Percentiles rank a stretch among this genome's conserved stretches.
phyloP scores from a whole-genome alignment of 306 rosid species.

The Casuarina glauca region DNA sequence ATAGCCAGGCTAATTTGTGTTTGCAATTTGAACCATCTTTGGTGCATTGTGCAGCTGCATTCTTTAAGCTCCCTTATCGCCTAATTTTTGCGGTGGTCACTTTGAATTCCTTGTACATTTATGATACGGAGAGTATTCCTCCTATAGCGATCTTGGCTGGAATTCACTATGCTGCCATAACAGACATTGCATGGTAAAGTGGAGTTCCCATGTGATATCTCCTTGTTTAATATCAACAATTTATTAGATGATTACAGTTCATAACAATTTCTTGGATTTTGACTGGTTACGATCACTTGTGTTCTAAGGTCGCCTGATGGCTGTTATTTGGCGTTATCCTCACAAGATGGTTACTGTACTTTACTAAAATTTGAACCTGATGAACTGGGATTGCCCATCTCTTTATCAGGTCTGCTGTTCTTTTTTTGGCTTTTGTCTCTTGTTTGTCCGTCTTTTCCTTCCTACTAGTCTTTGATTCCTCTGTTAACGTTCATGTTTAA shows the following conservation, averaged over 20 bases:
- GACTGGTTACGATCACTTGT: constrained; percentile 31
- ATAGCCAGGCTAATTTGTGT: constrained; percentile 9
- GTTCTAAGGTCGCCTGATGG: constrained; percentile 80
- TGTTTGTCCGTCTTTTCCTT: constrained; percentile 4
- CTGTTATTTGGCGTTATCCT: constrained; percentile 74
- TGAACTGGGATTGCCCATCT: constrained; percentile 74
- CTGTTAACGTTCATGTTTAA: constrained; percentile 11
- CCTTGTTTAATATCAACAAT: constrained; percentile 24
- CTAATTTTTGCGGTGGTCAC: constrained; percentile 84
- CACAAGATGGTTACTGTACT: constrained; percentile 95
- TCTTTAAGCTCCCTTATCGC: constrained; percentile 89
- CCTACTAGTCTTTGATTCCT: background rate
- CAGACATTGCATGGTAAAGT: constrained; percentile 83
- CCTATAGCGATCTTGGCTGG: constrained; percentile 84
- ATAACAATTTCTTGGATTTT: constrained; percentile 9
- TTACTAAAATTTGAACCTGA: constrained; percentile 75
- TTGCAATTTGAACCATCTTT: constrained; percentile 16
- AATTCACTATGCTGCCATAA: constrained; percentile 90
- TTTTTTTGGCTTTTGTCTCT: background rate
- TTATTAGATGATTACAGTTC: constrained; percentile 5
- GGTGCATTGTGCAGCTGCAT: constrained; percentile 55
- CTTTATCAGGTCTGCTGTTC: constrained; percentile 44
- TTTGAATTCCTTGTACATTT: constrained; percentile 78
- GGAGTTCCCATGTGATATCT: constrained; percentile 14
- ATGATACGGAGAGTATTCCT: constrained; percentile 74